Evolutionary conservation across 176 grass and related monocot species (phyloP), one percentile per base, ranked within the genome.

Genomic region (Rhynchospora pubera): DNA sequence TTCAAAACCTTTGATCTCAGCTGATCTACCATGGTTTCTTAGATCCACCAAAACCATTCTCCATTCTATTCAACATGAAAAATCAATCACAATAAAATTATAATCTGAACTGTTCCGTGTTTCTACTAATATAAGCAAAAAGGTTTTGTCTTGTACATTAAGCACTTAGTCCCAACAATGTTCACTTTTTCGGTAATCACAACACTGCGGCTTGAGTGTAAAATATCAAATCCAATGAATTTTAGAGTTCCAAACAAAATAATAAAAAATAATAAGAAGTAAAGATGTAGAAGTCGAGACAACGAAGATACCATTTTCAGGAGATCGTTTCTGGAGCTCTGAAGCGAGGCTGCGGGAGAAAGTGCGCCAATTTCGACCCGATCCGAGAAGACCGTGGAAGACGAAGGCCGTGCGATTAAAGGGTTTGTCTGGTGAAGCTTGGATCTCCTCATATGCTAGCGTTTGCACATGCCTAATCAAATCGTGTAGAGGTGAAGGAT

Each of bases 391-490:
- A 50, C 91, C 91, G 28, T 99, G 96, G 42, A 95, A 87, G 84
- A 99, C 86, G 75, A 99, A 95, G 42, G 91, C 92, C 12, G 96
- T 93, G 86, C 89, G 85, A 75, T 88, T 84, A 56, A 82, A 78
- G 22, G 84, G 75, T 82, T 88, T 89, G 61, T 85, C 85, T 1
- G 86, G 82, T 62, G 96, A 90, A 73, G 83, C 65, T 80, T 84
- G 89, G 85, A 93, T 91, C 92, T 95, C 96, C 28, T 99, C 89
- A 86, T 91, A 95, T 5, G 92, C 89, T 71, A 99, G 90, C 84
- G 96, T 95, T 83, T 93, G 85, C 71, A 84, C 21, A 50, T 89
- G 65, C 84, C 85, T 69, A 14, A 53, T 46, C 57, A 86, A 51
- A 12, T 71, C 52, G 7, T 88, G 80, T 10, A 73, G 47, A 81